phyloP scores from a whole-genome alignment of 768 basidiomycete genomes.

The Xerocomellus dryophilus region DNA sequence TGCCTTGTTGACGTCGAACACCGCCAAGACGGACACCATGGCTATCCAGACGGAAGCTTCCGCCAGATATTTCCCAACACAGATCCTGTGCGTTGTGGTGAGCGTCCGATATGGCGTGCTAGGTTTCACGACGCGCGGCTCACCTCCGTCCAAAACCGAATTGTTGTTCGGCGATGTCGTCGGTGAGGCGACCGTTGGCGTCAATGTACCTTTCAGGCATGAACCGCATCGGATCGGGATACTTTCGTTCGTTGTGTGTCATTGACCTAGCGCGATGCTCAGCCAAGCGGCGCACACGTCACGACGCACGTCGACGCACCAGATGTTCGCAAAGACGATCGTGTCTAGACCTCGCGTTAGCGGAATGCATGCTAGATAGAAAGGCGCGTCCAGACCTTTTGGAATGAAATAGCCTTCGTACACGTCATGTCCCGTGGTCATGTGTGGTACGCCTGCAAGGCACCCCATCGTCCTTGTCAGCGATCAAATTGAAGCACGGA shows the following conservation, averaged over 20 bases:
- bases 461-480: background rate
- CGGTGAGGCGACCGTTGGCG: constrained; percentile 15
- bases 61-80: constrained; percentile 28
- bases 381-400: constrained; percentile 10
- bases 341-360: constrained; percentile 13
- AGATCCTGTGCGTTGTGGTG: constrained; percentile 14
- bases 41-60: constrained; percentile 27
- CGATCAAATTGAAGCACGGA: background rate
- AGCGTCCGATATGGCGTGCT: too few relatives aligned
- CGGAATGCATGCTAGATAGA: background rate
- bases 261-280: constrained; percentile 19
- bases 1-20: constrained; percentile 30
- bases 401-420: constrained; percentile 20
- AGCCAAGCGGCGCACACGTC: background rate
- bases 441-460: constrained; percentile 29
- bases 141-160: constrained; percentile 27
- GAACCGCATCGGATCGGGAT: constrained; percentile 21
- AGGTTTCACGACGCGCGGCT: background rate
- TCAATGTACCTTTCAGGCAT: constrained; percentile 21
- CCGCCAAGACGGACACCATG: constrained; percentile 24
- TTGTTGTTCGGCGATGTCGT: constrained; percentile 17
- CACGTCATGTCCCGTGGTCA: constrained; percentile 13
- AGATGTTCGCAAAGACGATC: constrained; percentile 22
- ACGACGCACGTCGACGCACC: constrained; percentile 1
- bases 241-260: constrained; percentile 24